Evolutionary conservation across 1,139 yeast genomes (phyloP).

Genomic region (Diutina scorzettiae): DNA sequence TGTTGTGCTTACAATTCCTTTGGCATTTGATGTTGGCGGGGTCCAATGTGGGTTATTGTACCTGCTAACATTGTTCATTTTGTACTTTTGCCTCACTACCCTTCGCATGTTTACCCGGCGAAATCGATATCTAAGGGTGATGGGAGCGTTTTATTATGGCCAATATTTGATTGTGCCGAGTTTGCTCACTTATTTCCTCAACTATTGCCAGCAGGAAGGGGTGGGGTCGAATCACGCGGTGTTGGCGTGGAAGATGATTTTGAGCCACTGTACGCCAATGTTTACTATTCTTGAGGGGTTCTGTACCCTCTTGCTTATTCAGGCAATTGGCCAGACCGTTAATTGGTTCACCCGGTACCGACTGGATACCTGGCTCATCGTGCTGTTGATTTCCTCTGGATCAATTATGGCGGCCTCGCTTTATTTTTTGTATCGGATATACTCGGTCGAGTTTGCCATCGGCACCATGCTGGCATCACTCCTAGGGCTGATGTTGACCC

Average conservation of each 20-base stretch:
- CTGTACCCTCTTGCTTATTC: conserved; percentile 79
- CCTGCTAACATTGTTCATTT: conserved; percentile 58
- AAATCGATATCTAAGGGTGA: conserved; percentile 34
- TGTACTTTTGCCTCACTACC: conserved; percentile 66
- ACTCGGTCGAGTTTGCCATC: conserved; percentile 60
- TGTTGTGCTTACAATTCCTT: conserved; percentile 74
- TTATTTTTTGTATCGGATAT: conserved; percentile 73
- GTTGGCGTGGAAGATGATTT: conserved; percentile 49
- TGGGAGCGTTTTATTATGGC: conserved; percentile 57
- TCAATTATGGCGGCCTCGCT: conserved; percentile 63
- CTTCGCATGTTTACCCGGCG: conserved; percentile 45
- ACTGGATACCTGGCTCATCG: conserved; percentile 74
- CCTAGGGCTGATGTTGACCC: conserved; percentile 73
- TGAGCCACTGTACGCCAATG: conserved; percentile 74
- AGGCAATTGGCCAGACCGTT: conserved; percentile 78
- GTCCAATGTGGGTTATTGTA: conserved; percentile 79
- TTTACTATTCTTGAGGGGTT: conserved; percentile 88
- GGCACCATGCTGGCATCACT: conserved; percentile 70
- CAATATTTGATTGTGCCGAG: conserved; percentile 83
- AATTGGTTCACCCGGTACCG: conserved; percentile 56
- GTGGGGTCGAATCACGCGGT: conserved; percentile 13
- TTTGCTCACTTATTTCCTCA: conserved; percentile 59
- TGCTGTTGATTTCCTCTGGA: conserved; percentile 63
- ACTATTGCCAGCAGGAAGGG: conserved; percentile 34
- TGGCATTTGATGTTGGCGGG: conserved; percentile 95